Percentiles rank a stretch among this genome's conserved stretches.
Evolutionary conservation across 2,329 filamentous ascomycete genomes (phyloP).

Genomic region (Calonectria henricotiae): DNA sequence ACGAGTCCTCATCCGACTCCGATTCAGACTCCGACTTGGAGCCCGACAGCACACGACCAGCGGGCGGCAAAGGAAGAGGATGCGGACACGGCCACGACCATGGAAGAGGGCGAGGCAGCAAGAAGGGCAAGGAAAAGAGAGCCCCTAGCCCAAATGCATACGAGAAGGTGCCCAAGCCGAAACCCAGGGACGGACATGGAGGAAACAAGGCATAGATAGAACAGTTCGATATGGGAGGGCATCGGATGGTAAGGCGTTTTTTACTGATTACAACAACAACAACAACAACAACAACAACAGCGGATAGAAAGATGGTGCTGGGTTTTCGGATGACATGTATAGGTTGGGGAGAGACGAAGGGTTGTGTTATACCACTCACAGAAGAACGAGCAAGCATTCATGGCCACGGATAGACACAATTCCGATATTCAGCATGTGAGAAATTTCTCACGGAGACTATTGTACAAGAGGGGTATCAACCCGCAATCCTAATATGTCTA

Average conservation of each 20-base stretch:
- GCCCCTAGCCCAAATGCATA: conserved; percentile 85
- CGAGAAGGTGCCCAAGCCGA: conserved; percentile 77
- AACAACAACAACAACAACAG: too few species aligned
- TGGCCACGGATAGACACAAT: conserved; percentile 30
- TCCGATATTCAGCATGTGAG: conserved; percentile 11
- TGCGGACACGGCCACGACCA: conserved; percentile 60
- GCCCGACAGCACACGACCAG: conserved; percentile 49
- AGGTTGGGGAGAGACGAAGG: conserved; percentile 1
- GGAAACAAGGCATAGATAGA: conserved; percentile 50
- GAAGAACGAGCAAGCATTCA: conserved; percentile 32
- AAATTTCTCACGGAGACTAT: conserved; percentile 16
- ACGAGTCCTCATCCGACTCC: conserved; percentile 75
- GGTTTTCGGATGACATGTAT: conserved; percentile 12
- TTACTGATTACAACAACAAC: conserved; percentile 34
- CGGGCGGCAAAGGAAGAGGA: conserved; percentile 60
- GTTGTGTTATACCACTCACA: conserved; percentile 25
- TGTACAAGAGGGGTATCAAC: conserved; percentile 43
- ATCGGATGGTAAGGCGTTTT: background rate
- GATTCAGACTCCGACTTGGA: conserved; percentile 70
- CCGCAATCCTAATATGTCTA: background rate
- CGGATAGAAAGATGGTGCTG: conserved; percentile 22
- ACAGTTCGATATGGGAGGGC: background rate
- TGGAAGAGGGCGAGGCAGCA: conserved; percentile 54
- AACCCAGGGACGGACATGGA: conserved; percentile 55
- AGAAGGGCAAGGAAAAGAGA: conserved; percentile 60